Percentiles rank a stretch among this genome's conserved stretches.
These are phyloP conservation scores for Bryoglossum gracile DNA, from an alignment of 495 filamentous ascomycete genomes.

Conservation along the genomic window DNA sequence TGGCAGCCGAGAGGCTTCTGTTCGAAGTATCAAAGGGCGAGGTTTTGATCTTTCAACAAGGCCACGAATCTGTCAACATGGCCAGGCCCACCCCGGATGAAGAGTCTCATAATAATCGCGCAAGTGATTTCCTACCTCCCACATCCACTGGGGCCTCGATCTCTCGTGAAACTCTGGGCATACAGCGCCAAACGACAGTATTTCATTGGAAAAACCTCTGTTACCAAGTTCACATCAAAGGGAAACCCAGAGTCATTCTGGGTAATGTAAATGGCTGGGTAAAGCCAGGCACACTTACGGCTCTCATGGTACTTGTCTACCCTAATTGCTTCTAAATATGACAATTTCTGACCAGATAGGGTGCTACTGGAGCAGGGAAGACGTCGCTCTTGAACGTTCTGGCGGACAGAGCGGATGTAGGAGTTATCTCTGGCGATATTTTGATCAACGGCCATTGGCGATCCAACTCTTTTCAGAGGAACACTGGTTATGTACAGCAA, in stretches of 20 bases:
- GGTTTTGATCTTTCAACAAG: slow-evolving; percentile 59
- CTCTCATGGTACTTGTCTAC: slow-evolving; percentile 43
- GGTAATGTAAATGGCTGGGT: slow-evolving; percentile 62
- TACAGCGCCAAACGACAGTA: slow-evolving; percentile 38
- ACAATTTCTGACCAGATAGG: not conserved
- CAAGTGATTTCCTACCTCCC: slow-evolving; percentile 27
- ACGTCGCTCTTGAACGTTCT: slow-evolving; percentile 57
- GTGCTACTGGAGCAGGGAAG: slow-evolving; percentile 58
- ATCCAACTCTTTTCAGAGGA: slow-evolving; percentile 63
- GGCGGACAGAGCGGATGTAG: slow-evolving; percentile 36
- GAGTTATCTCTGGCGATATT: slow-evolving; percentile 56
- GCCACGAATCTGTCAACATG: slow-evolving; percentile 47
- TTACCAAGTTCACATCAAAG: slow-evolving; percentile 61
- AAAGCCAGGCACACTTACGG: slow-evolving; percentile 63
- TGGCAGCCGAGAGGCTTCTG: slow-evolving; percentile 63
- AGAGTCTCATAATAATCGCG: slow-evolving; percentile 22
- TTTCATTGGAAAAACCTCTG: slow-evolving; percentile 76
- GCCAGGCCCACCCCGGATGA: slow-evolving; percentile 31
- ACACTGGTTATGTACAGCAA: slow-evolving; percentile 79
- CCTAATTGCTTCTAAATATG: not conserved
- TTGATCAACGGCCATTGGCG: slow-evolving; percentile 66
- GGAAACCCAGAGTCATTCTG: slow-evolving; percentile 50
- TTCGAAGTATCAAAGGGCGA: slow-evolving; percentile 61
- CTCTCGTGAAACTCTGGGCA: slow-evolving; percentile 33
- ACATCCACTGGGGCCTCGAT: slow-evolving; percentile 37